Evolutionary conservation across 208 protist species (phyloP), one percentile per base, ranked within the genome.

Genomic region (Tetramitus jugosus): DNA sequence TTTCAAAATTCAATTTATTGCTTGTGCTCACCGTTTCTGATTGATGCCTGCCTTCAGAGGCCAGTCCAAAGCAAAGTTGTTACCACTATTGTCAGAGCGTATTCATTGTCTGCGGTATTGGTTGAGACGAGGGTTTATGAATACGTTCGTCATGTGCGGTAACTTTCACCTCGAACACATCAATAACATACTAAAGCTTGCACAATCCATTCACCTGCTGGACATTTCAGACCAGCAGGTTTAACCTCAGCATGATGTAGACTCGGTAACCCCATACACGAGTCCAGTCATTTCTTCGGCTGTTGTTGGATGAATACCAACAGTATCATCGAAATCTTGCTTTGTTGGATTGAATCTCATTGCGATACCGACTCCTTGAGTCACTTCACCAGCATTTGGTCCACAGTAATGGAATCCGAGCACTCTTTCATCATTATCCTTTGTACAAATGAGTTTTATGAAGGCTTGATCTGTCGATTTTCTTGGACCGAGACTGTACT

Each of bases 341-440:
- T 74, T 74, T 35, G 67, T 74, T 39, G 42, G 42, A n/a, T 31
- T 31, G 13, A n/a, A n/a, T 14, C 37, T 81, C 33, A 94, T 79
- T 20, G 88, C 91, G 20, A 93, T 64, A 33, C 80, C 88, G 67
- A 92, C 88, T 42, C 91, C 91, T 80, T 96, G 90, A 10, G 87
- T 90, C 42, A 96, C 85, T 80, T 96, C 93, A 68, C 90, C 93
- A 0, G 92, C 88, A 80, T 92, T 92, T 53, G 91, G 87, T 4
- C 89, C 87, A 14, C 92, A 76, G 56, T 93, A 84, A 80, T 96
- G 93, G n/a, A 96, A 81, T 0, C 93, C 93, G 29, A 96, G n/a
- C 6, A 96, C 84, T n/a, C 80, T 75, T 78, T 91, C 84, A 60
- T 81, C 77, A 7, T 93, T 86, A 23, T 13, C 7, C 20, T 77